A percentile compares a stretch with the other conserved stretches of the same genome.
These are phyloP conservation scores for Leonotis leonurus DNA, from an alignment of 257 asterid species.

Conservation along the genomic window DNA sequence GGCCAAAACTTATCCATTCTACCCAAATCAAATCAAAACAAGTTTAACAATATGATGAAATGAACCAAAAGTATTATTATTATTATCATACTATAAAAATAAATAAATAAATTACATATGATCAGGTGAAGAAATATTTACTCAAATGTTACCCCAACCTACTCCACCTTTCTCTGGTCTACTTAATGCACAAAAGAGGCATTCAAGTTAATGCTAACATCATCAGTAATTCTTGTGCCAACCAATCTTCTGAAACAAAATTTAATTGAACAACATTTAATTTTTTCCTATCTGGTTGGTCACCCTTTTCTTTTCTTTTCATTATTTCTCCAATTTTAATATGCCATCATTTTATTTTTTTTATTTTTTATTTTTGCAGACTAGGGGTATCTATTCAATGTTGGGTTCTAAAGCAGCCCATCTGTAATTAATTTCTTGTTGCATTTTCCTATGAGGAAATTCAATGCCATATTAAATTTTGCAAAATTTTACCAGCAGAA, in stretches of 20 bases:
- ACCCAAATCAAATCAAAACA: too few relatives aligned
- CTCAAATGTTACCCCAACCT: not conserved
- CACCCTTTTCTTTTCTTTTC: not conserved
- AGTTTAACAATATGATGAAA: too few relatives aligned
- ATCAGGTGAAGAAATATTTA: too few relatives aligned
- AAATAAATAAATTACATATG: too few relatives aligned
- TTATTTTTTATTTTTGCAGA: conserved; percentile 7
- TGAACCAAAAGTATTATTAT: too few relatives aligned
- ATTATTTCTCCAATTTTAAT: too few relatives aligned
- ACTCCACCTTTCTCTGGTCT: not conserved
- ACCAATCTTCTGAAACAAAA: too few relatives aligned
- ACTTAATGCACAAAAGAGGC: not conserved
- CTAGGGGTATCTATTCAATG: conserved; percentile 17
- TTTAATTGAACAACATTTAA: conserved; percentile 17
- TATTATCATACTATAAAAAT: too few relatives aligned
- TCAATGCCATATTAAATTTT: conserved; percentile 16
- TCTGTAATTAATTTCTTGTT: conserved; percentile 17
- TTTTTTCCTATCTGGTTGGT: not conserved
- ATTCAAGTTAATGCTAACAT: conserved; percentile 13
- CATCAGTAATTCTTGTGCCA: too few relatives aligned
- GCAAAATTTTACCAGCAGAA: not conserved
- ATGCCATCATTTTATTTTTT: too few relatives aligned
- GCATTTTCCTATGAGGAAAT: conserved; percentile 15
- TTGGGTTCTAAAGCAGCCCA: conserved; percentile 15
- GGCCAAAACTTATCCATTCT: too few relatives aligned